Percentiles rank a stretch among this genome's conserved stretches.
phyloP scores from a whole-genome alignment of 2,329 filamentous ascomycete species.

The Cercospora sp. region DNA sequence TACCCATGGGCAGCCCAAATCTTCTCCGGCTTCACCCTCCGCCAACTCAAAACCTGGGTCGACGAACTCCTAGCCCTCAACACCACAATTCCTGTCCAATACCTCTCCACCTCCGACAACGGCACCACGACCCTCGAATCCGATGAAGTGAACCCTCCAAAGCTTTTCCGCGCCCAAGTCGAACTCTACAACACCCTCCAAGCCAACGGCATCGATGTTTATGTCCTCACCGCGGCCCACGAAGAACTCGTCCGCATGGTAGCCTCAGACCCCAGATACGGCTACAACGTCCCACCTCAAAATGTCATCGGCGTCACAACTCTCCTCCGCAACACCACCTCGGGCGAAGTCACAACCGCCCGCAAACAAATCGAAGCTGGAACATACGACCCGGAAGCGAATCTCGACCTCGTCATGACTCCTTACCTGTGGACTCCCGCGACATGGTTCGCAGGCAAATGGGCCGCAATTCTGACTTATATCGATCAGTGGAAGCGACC shows the following conservation, averaged over 20 bases:
- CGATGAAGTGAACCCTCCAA: slow-evolving; percentile 38
- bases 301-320: slow-evolving; percentile 50
- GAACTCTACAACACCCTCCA: slow-evolving; percentile 50
- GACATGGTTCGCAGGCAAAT: slow-evolving; percentile 50
- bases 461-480: slow-evolving; percentile 42
- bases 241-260: slow-evolving; percentile 52
- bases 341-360: slow-evolving; percentile 39
- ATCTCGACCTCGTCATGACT: slow-evolving; percentile 45
- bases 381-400: slow-evolving; percentile 40
- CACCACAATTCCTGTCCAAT: slow-evolving; percentile 39
- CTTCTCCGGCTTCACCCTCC: slow-evolving; percentile 47
- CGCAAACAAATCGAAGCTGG: slow-evolving; percentile 46
- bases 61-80: slow-evolving; percentile 52
- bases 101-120: slow-evolving; percentile 41
- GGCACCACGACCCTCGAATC: slow-evolving; percentile 31
- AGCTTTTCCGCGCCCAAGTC: slow-evolving; percentile 44
- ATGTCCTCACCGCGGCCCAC: slow-evolving; percentile 46
- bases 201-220: slow-evolving; percentile 48
- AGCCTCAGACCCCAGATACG: slow-evolving; percentile 48
- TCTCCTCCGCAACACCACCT: slow-evolving; percentile 39
- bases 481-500: slow-evolving; percentile 48
- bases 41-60: slow-evolving; percentile 50
- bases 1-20: slow-evolving; percentile 49
- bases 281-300: slow-evolving; percentile 49
- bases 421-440: slow-evolving; percentile 48